Evolutionary conservation across 2,329 filamentous ascomycete genomes (phyloP), one percentile per base, ranked within the genome.

Genomic region (Iodosphaeria phyllophila): DNA sequence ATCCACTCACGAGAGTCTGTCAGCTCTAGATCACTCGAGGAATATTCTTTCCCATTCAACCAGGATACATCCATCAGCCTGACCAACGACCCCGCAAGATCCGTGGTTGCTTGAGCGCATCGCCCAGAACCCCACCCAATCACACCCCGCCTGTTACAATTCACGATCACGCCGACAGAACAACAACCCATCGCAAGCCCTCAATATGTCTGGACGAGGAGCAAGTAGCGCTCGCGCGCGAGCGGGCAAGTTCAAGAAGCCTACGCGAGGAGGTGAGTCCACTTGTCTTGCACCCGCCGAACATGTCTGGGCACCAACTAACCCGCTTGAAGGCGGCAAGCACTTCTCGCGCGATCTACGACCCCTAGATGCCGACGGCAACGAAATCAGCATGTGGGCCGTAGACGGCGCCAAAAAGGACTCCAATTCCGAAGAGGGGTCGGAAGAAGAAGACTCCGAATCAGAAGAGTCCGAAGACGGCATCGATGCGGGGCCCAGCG

Each of bases 171-270:
- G n/a, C n/a, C n/a, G n/a, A n/a, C n/a, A n/a, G n/a, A n/a, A n/a
- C n/a, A n/a, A n/a, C n/a, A n/a, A n/a, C n/a, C n/a, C n/a, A n/a
- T n/a, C n/a, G n/a, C n/a, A n/a, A n/a, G n/a, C n/a, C n/a, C n/a
- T 17, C 25, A 22, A 27, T 30, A 48, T 68, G 63, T 47, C 57
- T 44, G 48, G 49, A 33, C 44, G 48, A 26, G 42, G 42, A 32
- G 58, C 56, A 34, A 41, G 49, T 20, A 58, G 48, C 48, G 61
- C 74, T 35, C 66, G 82, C 47, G 83, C 80, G 39, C 77, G 84
- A 46, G 83, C 77, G 42, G 82, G 84, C 53, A 95, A 95, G 57
- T 92, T 86, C 52, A 78, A 72, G 58, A 95, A 93, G 60, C 82
- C 76, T 38, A 83, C 80, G 39, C 68, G 86, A 54, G 86, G 86